phyloP scores from a whole-genome alignment of 768 basidiomycete genomes.

The Cystobasidium onofrii region DNA sequence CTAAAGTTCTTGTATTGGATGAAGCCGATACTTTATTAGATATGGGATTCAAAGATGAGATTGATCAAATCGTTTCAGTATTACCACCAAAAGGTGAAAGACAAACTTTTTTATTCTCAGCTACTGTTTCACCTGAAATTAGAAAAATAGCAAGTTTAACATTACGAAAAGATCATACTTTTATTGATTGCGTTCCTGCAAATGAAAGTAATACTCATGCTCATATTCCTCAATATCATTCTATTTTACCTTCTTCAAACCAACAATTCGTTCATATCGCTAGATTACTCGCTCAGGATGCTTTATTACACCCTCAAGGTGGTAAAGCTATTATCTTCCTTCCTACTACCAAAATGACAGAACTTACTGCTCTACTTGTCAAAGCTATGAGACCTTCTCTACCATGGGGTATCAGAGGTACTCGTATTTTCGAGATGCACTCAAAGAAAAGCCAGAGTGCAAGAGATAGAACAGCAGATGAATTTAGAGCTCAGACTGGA shows the following conservation, averaged over 20 bases:
- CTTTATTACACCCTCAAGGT: slow-evolving; percentile 58
- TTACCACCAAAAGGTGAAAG: slow-evolving; percentile 46
- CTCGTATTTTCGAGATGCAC: slow-evolving; percentile 66
- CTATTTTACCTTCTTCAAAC: slow-evolving; percentile 57
- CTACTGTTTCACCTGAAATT: slow-evolving; percentile 48
- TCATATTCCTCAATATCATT: slow-evolving; percentile 74
- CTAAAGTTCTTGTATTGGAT: slow-evolving; percentile 73
- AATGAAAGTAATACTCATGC: slow-evolving; percentile 59
- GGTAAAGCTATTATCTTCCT: slow-evolving; percentile 56
- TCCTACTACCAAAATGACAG: slow-evolving; percentile 70
- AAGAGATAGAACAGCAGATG: slow-evolving; percentile 52
- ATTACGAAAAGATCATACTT: slow-evolving; percentile 46
- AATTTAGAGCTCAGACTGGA: slow-evolving; percentile 59
- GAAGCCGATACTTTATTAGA: slow-evolving; percentile 48
- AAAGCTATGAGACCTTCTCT: slow-evolving; percentile 49
- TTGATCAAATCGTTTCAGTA: slow-evolving; percentile 62
- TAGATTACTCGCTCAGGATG: slow-evolving; percentile 77
- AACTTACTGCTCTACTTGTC: slow-evolving; percentile 62
- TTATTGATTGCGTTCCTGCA: slow-evolving; percentile 56
- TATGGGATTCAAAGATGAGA: slow-evolving; percentile 46
- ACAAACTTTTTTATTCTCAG: slow-evolving; percentile 51
- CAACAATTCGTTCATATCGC: slow-evolving; percentile 72
- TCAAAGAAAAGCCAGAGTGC: slow-evolving; percentile 53
- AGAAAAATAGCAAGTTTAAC: slow-evolving; percentile 46
- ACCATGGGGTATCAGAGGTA: slow-evolving; percentile 54